These are phyloP conservation scores for Solioccasus polychromus DNA, from an alignment of 768 basidiomycete genomes.

Conservation along the genomic window DNA sequence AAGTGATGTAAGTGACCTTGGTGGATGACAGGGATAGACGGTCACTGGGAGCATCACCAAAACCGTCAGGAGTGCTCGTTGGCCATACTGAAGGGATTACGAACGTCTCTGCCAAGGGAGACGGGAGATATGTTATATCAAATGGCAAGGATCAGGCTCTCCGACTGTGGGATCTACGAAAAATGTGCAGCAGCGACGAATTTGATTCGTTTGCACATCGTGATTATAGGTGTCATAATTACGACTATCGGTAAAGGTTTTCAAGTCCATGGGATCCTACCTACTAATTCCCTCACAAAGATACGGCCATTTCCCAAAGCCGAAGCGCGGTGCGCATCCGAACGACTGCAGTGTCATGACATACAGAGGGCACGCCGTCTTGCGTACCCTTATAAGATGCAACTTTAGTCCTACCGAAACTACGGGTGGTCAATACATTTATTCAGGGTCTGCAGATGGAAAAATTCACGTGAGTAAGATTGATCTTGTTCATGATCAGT, in stretches of 20 bases:
- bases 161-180: conserved; percentile 90
- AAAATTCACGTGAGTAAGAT: conserved; percentile 64
- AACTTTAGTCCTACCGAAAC: conserved; percentile 94
- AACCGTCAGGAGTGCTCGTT: conserved; percentile 89
- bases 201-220: conserved; percentile 51
- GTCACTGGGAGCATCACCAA: conserved; percentile 46
- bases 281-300: conserved; percentile 35
- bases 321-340: conserved; percentile 66
- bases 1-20: background rate
- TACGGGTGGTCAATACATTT: conserved; percentile 90
- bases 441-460: conserved; percentile 89
- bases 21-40: conserved; percentile 45
- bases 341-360: conserved; percentile 94
- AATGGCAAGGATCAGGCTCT: conserved; percentile 96
- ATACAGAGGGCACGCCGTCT: conserved; percentile 86
- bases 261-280: background rate
- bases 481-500: background rate
- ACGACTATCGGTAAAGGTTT: conserved; percentile 76
- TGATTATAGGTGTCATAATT: conserved; percentile 56
- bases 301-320: conserved; percentile 63
- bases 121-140: conserved; percentile 91
- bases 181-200: conserved; percentile 77
- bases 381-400: conserved; percentile 91
- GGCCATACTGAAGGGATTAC: conserved; percentile 97
- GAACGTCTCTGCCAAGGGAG: conserved; percentile 92